phyloP scores from a whole-genome alignment of 495 filamentous ascomycete species.

The Stereocaulon alpinum region DNA sequence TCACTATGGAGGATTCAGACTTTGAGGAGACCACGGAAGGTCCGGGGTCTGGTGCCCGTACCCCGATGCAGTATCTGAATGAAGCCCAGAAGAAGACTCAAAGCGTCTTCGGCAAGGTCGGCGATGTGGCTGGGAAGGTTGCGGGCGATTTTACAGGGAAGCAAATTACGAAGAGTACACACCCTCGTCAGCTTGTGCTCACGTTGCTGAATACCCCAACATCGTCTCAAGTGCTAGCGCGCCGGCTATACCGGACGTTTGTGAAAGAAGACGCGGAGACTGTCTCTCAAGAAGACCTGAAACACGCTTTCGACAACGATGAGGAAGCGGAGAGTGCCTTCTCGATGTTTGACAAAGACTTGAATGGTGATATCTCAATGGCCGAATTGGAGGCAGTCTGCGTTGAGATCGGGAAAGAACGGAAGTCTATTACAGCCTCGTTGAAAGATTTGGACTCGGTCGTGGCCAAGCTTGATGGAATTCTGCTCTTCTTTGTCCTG shows the following conservation, averaged over 20 bases:
- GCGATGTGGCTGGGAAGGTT: conserved; percentile 78
- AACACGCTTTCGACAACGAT: conserved; percentile 65
- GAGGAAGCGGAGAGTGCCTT: conserved; percentile 92
- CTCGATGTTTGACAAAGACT: conserved; percentile 86
- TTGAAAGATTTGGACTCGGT: conserved; percentile 94
- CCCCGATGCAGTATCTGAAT: conserved; percentile 58
- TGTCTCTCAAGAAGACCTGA: conserved; percentile 65
- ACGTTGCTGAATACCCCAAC: conserved; percentile 60
- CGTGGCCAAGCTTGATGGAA: conserved; percentile 78
- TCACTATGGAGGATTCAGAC: conserved; percentile 61
- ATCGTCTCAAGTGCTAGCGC: conserved; percentile 78
- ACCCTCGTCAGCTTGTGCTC: conserved; percentile 73
- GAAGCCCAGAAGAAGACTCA: conserved; percentile 58
- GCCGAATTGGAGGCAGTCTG: conserved; percentile 89
- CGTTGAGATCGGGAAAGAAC: conserved; percentile 88
- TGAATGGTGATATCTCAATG: conserved; percentile 96
- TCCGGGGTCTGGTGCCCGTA: conserved; percentile 49
- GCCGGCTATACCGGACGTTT: conserved; percentile 88
- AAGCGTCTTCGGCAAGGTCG: conserved; percentile 64
- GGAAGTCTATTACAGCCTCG: conserved; percentile 88
- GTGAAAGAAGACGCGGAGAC: conserved; percentile 63
- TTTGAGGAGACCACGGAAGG: conserved; percentile 43
- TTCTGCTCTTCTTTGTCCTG: conserved; percentile 76
- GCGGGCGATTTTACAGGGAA: conserved; percentile 93
- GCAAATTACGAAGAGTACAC: conserved; percentile 58